phyloP scores from a whole-genome alignment of 192 early-diverging fungal genomes.

The Coemansia asiatica region DNA sequence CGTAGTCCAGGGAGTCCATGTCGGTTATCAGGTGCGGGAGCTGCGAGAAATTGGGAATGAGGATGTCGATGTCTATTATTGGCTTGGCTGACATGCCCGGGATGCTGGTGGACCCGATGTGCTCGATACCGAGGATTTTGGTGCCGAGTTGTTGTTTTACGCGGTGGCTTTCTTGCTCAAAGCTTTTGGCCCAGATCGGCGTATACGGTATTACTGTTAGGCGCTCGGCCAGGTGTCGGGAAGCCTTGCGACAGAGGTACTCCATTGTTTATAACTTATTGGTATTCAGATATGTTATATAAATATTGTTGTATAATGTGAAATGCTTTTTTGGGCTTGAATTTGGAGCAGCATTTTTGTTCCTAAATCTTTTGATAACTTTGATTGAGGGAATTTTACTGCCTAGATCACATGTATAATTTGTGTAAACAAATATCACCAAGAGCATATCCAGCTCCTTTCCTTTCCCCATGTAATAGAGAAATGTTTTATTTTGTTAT shows the following conservation, averaged over 20 bases:
- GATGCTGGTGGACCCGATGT: conserved; percentile 33
- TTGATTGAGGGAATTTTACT: no score
- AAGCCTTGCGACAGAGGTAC: not conserved
- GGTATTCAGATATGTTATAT: not conserved
- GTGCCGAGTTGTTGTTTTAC: not conserved
- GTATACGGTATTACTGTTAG: conserved; percentile 14
- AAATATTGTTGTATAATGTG: not conserved
- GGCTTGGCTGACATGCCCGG: conserved; percentile 31
- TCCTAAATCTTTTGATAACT: no score
- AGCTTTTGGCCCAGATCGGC: conserved; percentile 6
- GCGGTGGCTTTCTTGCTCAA: not conserved
- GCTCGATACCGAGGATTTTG: conserved; percentile 11
- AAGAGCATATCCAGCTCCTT: no score
- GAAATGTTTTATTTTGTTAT: no score
- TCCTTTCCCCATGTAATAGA: no score
- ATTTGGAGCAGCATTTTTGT: no score
- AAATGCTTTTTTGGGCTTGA: no score
- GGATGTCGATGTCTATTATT: conserved; percentile 22
- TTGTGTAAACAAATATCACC: no score
- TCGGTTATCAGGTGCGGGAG: conserved; percentile 4
- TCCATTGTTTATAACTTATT: not conserved
- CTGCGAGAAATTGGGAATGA: conserved; percentile 8
- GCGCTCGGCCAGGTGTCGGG: conserved; percentile 3
- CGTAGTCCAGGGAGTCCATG: conserved; percentile 7
- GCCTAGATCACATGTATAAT: no score